Evolutionary conservation across 2,329 filamentous ascomycete genomes (phyloP).

Genomic region (Cephalotrichum gorgonifer): DNA sequence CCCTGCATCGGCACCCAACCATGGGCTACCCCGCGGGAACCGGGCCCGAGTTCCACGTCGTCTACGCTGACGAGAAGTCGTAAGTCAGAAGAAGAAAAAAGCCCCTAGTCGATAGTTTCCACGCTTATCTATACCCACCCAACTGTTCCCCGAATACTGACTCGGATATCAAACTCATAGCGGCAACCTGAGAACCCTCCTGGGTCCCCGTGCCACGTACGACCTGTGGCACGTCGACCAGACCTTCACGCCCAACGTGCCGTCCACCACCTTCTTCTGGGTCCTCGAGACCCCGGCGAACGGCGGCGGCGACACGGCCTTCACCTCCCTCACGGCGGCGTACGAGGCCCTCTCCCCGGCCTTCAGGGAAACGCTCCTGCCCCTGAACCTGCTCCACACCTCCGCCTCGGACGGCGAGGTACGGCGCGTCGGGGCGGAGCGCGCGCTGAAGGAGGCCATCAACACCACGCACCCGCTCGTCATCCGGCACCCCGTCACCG

Average conservation of each 20-base stretch:
- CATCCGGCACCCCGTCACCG: constrained; percentile 18
- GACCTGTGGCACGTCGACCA: constrained; percentile 22
- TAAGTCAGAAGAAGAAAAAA: constrained; percentile 9
- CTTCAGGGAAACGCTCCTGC: constrained; percentile 9
- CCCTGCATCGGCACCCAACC: constrained; percentile 18
- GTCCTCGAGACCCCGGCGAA: constrained; percentile 16
- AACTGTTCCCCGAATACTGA: too few species aligned
- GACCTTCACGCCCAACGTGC: constrained; percentile 20
- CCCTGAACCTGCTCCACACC: constrained; percentile 4
- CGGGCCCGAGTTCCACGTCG: constrained; percentile 20
- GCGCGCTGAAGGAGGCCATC: constrained; percentile 17
- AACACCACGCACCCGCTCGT: constrained; percentile 17
- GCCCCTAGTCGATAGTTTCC: too few species aligned
- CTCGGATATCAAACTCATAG: too few species aligned
- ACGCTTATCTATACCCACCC: too few species aligned
- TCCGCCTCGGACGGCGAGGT: constrained; percentile 20
- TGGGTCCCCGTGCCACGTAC: constrained; percentile 15
- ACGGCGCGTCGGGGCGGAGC: constrained; percentile 15
- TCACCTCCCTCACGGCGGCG: constrained; percentile 17
- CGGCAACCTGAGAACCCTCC: constrained; percentile 16
- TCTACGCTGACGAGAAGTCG: constrained; percentile 20
- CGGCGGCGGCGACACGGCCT: constrained; percentile 17
- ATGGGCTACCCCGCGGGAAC: constrained; percentile 21
- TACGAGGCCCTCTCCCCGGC: constrained; percentile 18
- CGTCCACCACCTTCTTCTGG: constrained; percentile 22